Base-by-base conservation (phyloP, 1,139 yeast genomes). In the Hansenula anomala region DNA sequence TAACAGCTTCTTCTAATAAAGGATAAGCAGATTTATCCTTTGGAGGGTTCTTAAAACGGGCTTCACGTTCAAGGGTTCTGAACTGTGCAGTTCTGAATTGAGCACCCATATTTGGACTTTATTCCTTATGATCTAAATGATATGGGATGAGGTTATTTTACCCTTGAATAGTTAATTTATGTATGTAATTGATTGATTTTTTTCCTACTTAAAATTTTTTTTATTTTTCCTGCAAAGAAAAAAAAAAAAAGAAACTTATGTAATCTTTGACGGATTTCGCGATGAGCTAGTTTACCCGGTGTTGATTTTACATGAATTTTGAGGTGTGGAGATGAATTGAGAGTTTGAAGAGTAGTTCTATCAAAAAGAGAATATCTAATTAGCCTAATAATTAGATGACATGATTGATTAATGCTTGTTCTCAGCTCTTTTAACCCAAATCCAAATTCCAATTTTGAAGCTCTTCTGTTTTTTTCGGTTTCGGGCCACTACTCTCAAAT, bases 1-100 rank as follows among this genome's bases (percentile, higher is more conserved):
- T 78, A 29, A 92, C 94, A 12, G 98, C 97, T 45, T 87, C 95
- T 43, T 76, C 75, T 33, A 94, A 73, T 36, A 89, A 66, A 8
- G 97, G 96, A 55, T 68, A 92, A 2, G 88, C 87, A 20, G 87
- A 72, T 57, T 84, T 76, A 53, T 86, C 95, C 66, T 78, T 80
- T 37, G 97, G 95, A 30, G 98, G 98, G 58, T 86, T 80, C 52
- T 78, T 75, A 66, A 88, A 92, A 53, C 95, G 73, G 47, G 73
- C 62, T 59, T 92, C 97, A 58, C 96, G 79, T 63, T 88, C 95
- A 54, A 92, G 70, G 38, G 98, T 92, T 58, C 81, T 80, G 65
- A 89, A 92, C 42, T 75, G 67, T 30, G 71, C 71, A 12, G 69
- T 64, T 40, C 61, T 53, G 36, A 40, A 40, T 36, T 46, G 51